Evolutionary conservation across 495 filamentous ascomycete genomes (phyloP).

Genomic region (Podospora sp.): DNA sequence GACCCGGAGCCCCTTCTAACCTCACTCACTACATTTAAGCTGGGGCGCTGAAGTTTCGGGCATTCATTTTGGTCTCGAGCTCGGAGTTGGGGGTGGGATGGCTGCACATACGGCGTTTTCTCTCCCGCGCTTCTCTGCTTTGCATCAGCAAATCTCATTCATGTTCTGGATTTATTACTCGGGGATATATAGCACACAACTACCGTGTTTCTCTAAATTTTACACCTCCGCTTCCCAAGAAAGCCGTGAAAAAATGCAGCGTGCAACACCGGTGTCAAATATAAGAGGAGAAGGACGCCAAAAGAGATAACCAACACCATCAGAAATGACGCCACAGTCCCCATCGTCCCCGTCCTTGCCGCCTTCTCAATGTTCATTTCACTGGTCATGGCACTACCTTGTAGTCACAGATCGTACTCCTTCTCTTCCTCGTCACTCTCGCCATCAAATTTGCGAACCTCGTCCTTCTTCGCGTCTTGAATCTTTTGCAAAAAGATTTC

Average conservation of each 20-base stretch:
- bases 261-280: background rate
- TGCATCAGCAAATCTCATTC: background rate
- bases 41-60: background rate
- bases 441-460: conserved; percentile 31
- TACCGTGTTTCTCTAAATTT: background rate
- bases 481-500: conserved; percentile 59
- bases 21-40: conserved; percentile 34
- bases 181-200: background rate
- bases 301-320: background rate
- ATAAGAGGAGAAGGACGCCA: background rate
- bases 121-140: background rate
- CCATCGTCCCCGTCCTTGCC: background rate
- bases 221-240: background rate
- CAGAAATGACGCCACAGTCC: background rate
- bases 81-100: conserved; percentile 2
- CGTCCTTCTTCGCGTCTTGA: conserved; percentile 54
- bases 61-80: background rate
- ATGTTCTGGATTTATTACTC: background rate
- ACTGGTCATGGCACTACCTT: background rate
- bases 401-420: background rate
- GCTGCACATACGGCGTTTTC: background rate
- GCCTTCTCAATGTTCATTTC: background rate
- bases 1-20: conserved; percentile 30
- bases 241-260: background rate
- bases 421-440: conserved; percentile 13